phyloP scores from a whole-genome alignment of 495 filamentous ascomycete genomes.

The Aspergillus saccharolyticus region DNA sequence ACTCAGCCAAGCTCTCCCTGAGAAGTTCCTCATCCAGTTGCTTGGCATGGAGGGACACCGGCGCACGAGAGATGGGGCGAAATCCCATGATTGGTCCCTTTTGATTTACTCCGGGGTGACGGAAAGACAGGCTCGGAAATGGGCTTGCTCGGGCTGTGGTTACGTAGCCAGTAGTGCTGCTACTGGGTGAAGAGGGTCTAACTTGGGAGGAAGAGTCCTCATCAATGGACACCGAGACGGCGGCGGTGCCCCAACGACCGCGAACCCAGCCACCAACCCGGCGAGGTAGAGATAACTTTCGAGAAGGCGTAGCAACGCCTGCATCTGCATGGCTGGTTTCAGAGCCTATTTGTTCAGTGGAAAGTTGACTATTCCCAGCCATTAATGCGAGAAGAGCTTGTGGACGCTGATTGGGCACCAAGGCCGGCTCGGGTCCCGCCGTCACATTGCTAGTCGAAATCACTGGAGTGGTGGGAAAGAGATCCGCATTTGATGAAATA shows the following conservation, averaged over 20 bases:
- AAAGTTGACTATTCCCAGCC: slow-evolving; percentile 22
- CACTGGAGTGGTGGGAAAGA: slow-evolving; percentile 38
- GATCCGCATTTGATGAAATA: slow-evolving; percentile 29
- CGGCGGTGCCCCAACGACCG: slow-evolving; percentile 49
- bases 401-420: slow-evolving; percentile 24
- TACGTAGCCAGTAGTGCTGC: not conserved
- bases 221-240: slow-evolving; percentile 21
- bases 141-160: slow-evolving; percentile 5
- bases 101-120: slow-evolving; percentile 44
- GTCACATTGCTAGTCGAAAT: slow-evolving; percentile 42
- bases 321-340: not conserved
- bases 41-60: slow-evolving; percentile 30
- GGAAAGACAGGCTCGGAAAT: slow-evolving; percentile 24
- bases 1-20: slow-evolving; percentile 40
- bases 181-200: slow-evolving; percentile 7
- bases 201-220: slow-evolving; percentile 9
- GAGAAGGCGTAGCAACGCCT: slow-evolving; percentile 19
- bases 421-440: slow-evolving; percentile 28
- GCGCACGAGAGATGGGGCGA: slow-evolving; percentile 28
- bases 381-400: slow-evolving; percentile 38
- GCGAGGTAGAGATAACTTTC: slow-evolving; percentile 35
- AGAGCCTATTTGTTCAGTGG: not conserved
- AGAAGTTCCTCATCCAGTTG: slow-evolving; percentile 35
- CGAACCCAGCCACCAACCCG: slow-evolving; percentile 54
- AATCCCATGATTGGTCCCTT: slow-evolving; percentile 43